A percentile compares a stretch with the other conserved stretches of the same genome.
phyloP scores from a whole-genome alignment of 495 filamentous ascomycete genomes.

The Penicillium antarcticum region DNA sequence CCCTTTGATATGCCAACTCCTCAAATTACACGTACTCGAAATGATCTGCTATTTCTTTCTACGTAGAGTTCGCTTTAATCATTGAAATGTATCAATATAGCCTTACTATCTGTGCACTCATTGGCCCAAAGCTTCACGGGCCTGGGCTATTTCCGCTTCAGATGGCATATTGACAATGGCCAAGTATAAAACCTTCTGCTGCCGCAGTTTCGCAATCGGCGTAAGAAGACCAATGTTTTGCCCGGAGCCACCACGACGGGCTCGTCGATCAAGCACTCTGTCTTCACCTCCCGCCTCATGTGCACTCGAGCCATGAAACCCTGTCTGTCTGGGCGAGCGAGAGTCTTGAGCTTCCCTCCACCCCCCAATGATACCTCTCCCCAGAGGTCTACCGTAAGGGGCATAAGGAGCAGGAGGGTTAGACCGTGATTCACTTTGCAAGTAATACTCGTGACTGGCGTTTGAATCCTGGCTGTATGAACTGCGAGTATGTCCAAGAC shows the following conservation, averaged over 20 bases:
- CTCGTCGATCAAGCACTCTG: not conserved
- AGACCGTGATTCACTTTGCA: not conserved
- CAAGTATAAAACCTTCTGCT: slow-evolving; percentile 47
- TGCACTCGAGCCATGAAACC: not conserved
- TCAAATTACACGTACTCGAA: not conserved
- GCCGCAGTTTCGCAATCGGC: slow-evolving; percentile 10
- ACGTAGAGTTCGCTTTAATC: too few species aligned
- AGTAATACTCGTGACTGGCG: not conserved
- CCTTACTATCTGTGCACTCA: not conserved
- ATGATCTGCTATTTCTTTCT: too few species aligned
- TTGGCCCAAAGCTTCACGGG: slow-evolving; percentile 6
- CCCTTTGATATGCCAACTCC: not conserved
- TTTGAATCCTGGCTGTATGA: not conserved
- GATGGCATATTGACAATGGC: slow-evolving; percentile 52
- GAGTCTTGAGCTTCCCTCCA: slow-evolving; percentile 1
- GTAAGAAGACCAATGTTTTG: not conserved
- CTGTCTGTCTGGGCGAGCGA: not conserved
- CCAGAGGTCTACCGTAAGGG: slow-evolving; percentile 4
- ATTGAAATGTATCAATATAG: too few species aligned
- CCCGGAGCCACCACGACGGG: not conserved
- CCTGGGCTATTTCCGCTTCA: slow-evolving; percentile 38
- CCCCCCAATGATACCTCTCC: slow-evolving; percentile 3
- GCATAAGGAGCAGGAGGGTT: slow-evolving; percentile 11
- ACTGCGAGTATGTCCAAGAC: not conserved
- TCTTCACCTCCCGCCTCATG: not conserved